Conservation (phyloP, 1,284 basidiomycete genomes). For the Ustilago cynodontis region DNA sequence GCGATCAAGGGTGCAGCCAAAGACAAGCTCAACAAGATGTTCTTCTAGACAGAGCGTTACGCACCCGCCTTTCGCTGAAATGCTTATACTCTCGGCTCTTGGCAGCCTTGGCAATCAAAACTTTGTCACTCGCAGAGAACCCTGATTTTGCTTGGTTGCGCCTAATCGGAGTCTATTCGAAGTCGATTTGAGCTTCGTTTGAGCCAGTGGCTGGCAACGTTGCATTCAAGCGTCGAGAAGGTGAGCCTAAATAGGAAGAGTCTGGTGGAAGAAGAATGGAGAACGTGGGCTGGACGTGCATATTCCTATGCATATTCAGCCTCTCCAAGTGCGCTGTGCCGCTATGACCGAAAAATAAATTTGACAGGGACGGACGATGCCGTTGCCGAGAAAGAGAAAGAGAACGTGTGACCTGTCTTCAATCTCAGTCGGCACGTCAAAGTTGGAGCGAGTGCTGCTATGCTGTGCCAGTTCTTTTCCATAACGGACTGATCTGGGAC, state of each 20-base stretch:
- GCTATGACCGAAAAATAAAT: background rate
- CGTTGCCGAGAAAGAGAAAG: conserved; percentile 2
- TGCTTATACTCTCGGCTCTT: background rate
- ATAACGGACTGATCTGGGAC: too few species aligned
- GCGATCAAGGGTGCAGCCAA: conserved; percentile 60
- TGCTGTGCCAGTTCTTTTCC: too few species aligned
- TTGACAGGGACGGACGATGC: background rate
- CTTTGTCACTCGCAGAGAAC: background rate
- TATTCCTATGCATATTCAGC: too few species aligned
- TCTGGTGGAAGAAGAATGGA: background rate
- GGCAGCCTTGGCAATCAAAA: background rate
- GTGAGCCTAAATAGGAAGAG: background rate
- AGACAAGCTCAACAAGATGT: conserved; percentile 56
- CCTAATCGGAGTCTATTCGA: too few species aligned
- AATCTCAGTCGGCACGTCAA: background rate
- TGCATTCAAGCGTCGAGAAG: background rate
- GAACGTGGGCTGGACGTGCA: background rate
- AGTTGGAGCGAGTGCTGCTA: background rate
- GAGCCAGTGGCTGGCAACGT: background rate
- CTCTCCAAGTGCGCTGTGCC: background rate
- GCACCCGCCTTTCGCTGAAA: background rate
- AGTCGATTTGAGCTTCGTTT: background rate
- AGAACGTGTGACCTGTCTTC: background rate
- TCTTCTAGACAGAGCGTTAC: conserved; percentile 23
- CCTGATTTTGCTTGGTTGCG: background rate